phyloP scores from a whole-genome alignment of 164 flowering plant genomes.

The Santalum album region DNA sequence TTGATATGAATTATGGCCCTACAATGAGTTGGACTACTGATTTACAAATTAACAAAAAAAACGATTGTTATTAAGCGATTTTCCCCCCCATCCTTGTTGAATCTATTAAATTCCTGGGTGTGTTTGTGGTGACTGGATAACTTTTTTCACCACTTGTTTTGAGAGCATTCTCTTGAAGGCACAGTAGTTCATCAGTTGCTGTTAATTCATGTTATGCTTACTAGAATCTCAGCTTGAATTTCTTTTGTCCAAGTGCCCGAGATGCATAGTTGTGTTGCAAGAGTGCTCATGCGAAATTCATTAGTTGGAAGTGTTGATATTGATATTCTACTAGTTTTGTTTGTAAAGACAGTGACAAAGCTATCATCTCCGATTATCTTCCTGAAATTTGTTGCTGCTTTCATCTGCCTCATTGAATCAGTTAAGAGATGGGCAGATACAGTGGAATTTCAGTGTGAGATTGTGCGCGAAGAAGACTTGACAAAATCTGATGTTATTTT shows the following conservation, averaged over 20 bases:
- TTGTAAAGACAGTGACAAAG: no score
- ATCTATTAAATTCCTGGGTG: no score
- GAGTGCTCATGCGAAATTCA: background rate
- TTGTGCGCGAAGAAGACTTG: background rate
- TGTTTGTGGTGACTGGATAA: background rate
- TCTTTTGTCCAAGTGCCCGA: no score
- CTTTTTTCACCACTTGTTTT: background rate
- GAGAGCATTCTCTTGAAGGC: background rate
- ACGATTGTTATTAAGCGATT: no score
- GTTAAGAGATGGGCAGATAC: background rate
- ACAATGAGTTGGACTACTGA: no score
- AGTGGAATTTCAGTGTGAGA: background rate
- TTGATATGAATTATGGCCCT: no score
- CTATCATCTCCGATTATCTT: background rate
- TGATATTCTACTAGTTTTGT: background rate
- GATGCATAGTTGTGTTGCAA: background rate
- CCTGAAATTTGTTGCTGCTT: background rate
- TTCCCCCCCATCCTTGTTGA: no score
- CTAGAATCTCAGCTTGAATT: no score
- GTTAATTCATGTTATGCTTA: background rate
- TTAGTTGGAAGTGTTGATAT: background rate
- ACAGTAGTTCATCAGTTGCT: background rate
- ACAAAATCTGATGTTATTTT: background rate
- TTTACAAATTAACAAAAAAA: no score
- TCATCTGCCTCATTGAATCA: background rate